These are phyloP conservation scores for Russula vinacea DNA, from an alignment of 768 basidiomycete genomes.

Conservation along the genomic window DNA sequence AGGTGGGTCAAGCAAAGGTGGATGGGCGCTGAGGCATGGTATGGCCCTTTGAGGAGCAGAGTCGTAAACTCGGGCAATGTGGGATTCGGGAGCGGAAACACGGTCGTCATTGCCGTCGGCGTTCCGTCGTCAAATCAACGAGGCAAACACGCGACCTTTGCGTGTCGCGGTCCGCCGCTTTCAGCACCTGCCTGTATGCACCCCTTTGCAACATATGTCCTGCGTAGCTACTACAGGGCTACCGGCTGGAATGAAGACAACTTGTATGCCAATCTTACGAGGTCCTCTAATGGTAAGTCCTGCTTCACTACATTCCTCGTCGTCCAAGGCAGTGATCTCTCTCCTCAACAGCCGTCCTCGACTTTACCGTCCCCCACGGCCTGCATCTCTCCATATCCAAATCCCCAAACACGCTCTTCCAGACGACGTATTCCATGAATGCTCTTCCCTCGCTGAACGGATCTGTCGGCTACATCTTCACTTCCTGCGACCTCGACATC, in stretches of 20 bases:
- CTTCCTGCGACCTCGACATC: slow-evolving; percentile 76
- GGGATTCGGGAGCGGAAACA: slow-evolving; percentile 46
- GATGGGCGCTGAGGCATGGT: slow-evolving; percentile 66
- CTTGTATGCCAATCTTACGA: slow-evolving; percentile 83
- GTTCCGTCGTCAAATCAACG: not conserved
- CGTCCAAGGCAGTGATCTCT: not conserved
- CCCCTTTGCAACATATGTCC: slow-evolving; percentile 82
- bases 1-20: slow-evolving; percentile 58
- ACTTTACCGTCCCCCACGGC: slow-evolving; percentile 83
- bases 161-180: not conserved
- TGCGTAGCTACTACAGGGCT: slow-evolving; percentile 85
- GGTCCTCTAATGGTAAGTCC: slow-evolving; percentile 74
- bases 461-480: slow-evolving; percentile 90
- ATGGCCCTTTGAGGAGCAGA: slow-evolving; percentile 60
- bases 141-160: not conserved
- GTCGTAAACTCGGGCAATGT: slow-evolving; percentile 53
- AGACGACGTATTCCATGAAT: slow-evolving; percentile 88
- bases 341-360: slow-evolving; percentile 66
- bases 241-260: slow-evolving; percentile 99
- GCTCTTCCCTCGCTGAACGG: slow-evolving; percentile 92
- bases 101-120: slow-evolving; percentile 22
- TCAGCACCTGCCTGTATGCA: slow-evolving; percentile 47
- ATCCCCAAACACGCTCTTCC: slow-evolving; percentile 84
- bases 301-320: not conserved
- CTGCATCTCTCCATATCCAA: slow-evolving; percentile 80